Evolutionary conservation across 352 stramenopile species (phyloP).

Genomic region (Phytophthora sojae): DNA sequence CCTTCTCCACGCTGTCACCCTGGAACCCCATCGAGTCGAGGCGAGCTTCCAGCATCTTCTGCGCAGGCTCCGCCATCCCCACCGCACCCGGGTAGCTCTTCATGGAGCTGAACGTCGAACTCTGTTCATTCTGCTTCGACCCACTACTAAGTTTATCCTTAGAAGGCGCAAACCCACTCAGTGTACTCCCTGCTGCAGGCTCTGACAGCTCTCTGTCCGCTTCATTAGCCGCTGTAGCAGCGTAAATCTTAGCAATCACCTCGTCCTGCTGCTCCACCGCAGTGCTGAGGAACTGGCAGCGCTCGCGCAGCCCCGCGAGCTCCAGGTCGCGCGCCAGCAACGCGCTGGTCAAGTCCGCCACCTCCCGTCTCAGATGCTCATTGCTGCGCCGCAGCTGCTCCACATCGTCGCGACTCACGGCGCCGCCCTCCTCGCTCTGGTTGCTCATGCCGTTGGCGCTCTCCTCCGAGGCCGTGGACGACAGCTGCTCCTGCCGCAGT

Average conservation of each 20-base stretch:
- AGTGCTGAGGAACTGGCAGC: slow-evolving; percentile 64
- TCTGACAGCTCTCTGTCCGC: slow-evolving; percentile 12
- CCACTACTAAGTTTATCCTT: background rate
- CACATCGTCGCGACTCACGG: slow-evolving; percentile 26
- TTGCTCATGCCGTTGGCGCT: background rate
- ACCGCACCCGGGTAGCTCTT: slow-evolving; percentile 38
- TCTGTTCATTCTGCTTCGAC: slow-evolving; percentile 14
- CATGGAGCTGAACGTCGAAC: slow-evolving; percentile 23
- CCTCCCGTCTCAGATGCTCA: slow-evolving; percentile 54
- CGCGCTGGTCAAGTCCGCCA: slow-evolving; percentile 73
- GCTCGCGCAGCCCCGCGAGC: slow-evolving; percentile 66
- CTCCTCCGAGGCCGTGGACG: slow-evolving; percentile 30
- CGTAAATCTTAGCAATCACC: slow-evolving; percentile 84
- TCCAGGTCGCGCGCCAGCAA: slow-evolving; percentile 82
- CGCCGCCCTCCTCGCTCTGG: slow-evolving; percentile 3
- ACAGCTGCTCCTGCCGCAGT: slow-evolving; percentile 12
- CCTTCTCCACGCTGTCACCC: slow-evolving; percentile 36
- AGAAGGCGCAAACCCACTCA: background rate
- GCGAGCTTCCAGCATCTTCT: slow-evolving; percentile 52
- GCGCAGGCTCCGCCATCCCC: slow-evolving; percentile 42
- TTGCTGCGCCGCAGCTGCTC: slow-evolving; percentile 50
- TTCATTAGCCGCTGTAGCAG: slow-evolving; percentile 28
- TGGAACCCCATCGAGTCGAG: slow-evolving; percentile 67
- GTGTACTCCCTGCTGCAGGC: background rate
- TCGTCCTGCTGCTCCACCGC: slow-evolving; percentile 82